Evolutionary conservation across 352 stramenopile genomes (phyloP), one percentile per base, ranked within the genome.

Genomic region (Phytophthora foliorum): DNA sequence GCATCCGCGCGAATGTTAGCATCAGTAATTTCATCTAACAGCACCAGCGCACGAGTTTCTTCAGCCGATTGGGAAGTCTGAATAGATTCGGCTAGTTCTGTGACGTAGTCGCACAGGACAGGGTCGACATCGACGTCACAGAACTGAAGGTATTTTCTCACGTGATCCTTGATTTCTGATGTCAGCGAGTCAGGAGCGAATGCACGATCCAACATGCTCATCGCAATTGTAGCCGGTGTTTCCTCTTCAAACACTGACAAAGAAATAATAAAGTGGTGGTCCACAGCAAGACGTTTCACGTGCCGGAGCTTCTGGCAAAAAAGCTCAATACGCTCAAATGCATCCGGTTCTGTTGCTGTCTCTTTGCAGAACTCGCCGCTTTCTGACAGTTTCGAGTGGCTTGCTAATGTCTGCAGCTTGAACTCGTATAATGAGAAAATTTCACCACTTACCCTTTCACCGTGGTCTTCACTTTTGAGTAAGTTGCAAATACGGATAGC

Each of bases 161-260:
- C 76, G 39, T 93, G 84, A 14, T 68, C 32, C 10, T 76, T 45
- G 19, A 92, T 75, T 54, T 82, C 80, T 3, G 54, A 44, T 29
- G 41, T 49, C 14, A 91, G 59, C 24, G 53, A 64, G 3, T 79
- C 75, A 2, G 80, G 55, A 2, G 81, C 77, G 8, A 63, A 51
- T 6, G 75, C 70, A 17, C 86, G 86, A 61, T 89, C 84, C 13
- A 93, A 63, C 78, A 93, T 91, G 45, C 82, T 88, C 86, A 91
- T 89, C 6, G 84, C 86, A 45, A 93, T 93, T 19, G 80, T 84
- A 24, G 72, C 61, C 3, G 86, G 78, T 0, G 82, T 90, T 69
- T 93, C 85, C 34, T 82, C 72, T 41, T 73, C 45, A 22, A 92
- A 91, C 9, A 88, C 54, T 24, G 66, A 57, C 2, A 92, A 60